Percentiles rank a stretch among this genome's conserved stretches.
Conservation (phyloP, 108 stramenopile species). For the Nannochloropsis salina region DNA sequence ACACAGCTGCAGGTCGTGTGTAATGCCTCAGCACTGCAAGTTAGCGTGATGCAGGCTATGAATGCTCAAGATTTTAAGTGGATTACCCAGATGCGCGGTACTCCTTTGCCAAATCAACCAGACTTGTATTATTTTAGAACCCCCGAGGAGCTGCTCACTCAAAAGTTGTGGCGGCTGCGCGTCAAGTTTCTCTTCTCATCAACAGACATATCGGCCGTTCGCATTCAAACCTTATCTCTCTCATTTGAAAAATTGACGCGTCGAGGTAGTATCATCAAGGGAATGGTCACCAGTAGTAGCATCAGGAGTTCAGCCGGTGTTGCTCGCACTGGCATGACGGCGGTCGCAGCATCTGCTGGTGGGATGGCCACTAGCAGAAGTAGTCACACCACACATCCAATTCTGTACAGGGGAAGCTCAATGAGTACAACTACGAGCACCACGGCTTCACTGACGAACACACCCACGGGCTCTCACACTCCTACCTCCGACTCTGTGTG, state of each 20-base stretch:
- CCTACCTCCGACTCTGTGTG: background rate
- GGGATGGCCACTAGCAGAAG: background rate
- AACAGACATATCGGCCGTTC: background rate
- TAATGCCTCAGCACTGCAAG: conserved; percentile 14
- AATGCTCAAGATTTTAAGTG: conserved; percentile 13
- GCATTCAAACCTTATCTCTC: background rate
- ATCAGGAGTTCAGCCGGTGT: background rate
- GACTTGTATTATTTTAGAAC: conserved; percentile 16
- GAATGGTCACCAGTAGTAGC: background rate
- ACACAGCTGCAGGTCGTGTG: conserved; percentile 1
- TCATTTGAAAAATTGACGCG: background rate
- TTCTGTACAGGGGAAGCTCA: background rate
- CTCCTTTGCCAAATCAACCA: background rate
- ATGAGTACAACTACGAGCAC: background rate
- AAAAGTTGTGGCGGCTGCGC: background rate
- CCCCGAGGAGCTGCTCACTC: background rate
- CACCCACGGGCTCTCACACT: background rate
- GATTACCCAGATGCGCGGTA: conserved; percentile 8
- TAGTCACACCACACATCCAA: background rate
- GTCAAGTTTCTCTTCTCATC: conserved; percentile 18
- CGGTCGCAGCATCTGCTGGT: background rate
- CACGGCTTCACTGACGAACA: conserved; percentile 3
- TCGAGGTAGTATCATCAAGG: background rate
- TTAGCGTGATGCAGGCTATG: conserved; percentile 19
- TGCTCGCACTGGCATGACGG: background rate